These are phyloP conservation scores for Fusarium graminum DNA, from an alignment of 2,329 filamentous ascomycete genomes.

Conservation along the genomic window DNA sequence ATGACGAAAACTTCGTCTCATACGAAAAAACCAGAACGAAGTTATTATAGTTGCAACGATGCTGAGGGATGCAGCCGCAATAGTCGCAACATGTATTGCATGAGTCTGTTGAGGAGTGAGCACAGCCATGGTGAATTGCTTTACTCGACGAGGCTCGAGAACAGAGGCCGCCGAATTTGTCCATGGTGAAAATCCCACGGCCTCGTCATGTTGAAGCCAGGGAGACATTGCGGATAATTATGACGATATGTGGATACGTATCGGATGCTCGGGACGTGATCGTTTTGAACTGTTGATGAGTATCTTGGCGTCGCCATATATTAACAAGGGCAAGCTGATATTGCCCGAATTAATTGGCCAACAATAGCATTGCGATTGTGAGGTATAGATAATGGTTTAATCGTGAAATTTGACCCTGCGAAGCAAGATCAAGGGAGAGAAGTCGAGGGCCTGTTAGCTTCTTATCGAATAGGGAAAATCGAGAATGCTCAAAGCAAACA, in stretches of 20 bases:
- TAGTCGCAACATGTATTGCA: conserved; percentile 49
- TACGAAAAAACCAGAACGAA: conserved; percentile 79
- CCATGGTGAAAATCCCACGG: conserved; percentile 29
- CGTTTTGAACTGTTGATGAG: conserved; percentile 17
- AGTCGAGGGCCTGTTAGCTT: conserved; percentile 18
- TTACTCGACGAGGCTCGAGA: conserved; percentile 31
- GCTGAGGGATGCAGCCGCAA: conserved; percentile 65
- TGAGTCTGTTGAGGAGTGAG: conserved; percentile 40
- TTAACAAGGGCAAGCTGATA: conserved; percentile 13
- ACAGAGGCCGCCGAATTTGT: conserved; percentile 10
- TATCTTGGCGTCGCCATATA: conserved; percentile 19
- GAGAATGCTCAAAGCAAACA: conserved; percentile 16
- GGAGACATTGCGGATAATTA: conserved; percentile 36
- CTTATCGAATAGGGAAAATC: conserved; percentile 11
- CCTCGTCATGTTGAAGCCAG: conserved; percentile 30
- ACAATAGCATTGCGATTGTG: conserved; percentile 31
- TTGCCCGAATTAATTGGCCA: conserved; percentile 13
- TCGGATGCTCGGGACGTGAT: conserved; percentile 6
- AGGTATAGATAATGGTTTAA: neutral
- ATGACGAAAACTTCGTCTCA: conserved; percentile 80
- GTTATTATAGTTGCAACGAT: conserved; percentile 67
- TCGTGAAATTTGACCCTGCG: neutral
- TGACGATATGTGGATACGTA: conserved; percentile 24
- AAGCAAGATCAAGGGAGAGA: conserved; percentile 9
- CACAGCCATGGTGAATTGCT: conserved; percentile 36